Conservation (phyloP, 345 rosid genomes). For the Theobroma cacao region DNA sequence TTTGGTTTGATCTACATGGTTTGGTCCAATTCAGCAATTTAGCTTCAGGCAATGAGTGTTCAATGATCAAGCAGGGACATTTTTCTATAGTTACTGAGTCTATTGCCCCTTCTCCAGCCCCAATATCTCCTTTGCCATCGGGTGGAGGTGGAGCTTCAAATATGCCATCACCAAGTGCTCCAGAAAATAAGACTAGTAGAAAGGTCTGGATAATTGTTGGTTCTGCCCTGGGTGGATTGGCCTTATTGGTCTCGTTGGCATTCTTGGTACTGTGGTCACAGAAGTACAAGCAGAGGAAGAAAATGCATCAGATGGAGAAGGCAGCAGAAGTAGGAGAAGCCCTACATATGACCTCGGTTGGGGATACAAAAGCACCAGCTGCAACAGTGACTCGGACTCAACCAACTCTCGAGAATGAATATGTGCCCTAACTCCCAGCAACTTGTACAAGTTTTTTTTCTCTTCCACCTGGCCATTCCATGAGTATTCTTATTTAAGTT, state of each 20-base stretch:
- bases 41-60: conserved; percentile 51
- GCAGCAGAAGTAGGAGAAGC: conserved; percentile 94
- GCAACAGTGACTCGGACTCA: conserved; percentile 84
- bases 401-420: conserved; percentile 84
- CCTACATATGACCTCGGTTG: conserved; percentile 69
- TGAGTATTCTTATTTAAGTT: conserved; percentile 37
- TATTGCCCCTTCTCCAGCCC: too few relatives aligned
- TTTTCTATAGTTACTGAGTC: conserved; percentile 80
- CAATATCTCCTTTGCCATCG: conserved; percentile 23
- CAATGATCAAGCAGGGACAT: conserved; percentile 65
- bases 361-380: conserved; percentile 82
- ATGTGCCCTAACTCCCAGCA: conserved; percentile 62
- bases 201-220: conserved; percentile 72
- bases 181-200: conserved; percentile 31
- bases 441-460: too few relatives aligned
- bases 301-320: conserved; percentile 81
- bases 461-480: conserved; percentile 3
- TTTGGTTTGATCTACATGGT: conserved; percentile 66
- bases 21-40: conserved; percentile 50
- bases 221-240: conserved; percentile 75
- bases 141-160: conserved; percentile 1
- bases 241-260: conserved; percentile 44
- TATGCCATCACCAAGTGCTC: too few relatives aligned
- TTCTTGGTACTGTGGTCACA: conserved; percentile 50
- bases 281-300: conserved; percentile 58